These are phyloP conservation scores for Antrodiella citrinella DNA, from an alignment of 768 basidiomycete genomes.

Conservation along the genomic window DNA sequence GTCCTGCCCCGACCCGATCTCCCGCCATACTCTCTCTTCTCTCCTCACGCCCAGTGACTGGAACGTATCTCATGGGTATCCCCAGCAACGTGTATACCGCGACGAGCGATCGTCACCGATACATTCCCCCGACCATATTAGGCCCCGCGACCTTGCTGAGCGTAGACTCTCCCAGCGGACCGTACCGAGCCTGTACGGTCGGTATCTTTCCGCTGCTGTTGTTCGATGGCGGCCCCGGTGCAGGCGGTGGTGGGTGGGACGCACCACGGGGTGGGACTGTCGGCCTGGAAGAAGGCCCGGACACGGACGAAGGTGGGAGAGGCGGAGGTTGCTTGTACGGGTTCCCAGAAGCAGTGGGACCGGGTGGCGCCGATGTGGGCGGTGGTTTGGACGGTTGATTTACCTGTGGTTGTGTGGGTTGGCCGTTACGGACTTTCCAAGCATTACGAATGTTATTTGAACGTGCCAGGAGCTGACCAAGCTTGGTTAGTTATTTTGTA, in stretches of 20 bases:
- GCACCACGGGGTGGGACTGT: conserved; percentile 18
- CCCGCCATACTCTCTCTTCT: too few relatives aligned
- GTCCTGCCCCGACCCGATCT: too few relatives aligned
- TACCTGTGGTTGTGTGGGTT: conserved; percentile 21
- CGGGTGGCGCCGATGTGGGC: background rate
- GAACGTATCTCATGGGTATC: too few relatives aligned
- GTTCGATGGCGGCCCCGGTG: conserved; percentile 13
- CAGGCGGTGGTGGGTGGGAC: conserved; percentile 6
- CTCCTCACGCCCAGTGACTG: too few relatives aligned
- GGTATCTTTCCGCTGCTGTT: conserved; percentile 16
- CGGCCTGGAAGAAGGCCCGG: conserved; percentile 15
- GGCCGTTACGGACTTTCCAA: conserved; percentile 60
- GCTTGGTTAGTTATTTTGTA: conserved; percentile 2
- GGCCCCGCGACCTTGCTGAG: conserved; percentile 78
- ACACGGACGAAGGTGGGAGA: background rate
- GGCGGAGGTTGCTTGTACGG: background rate
- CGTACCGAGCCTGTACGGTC: conserved; percentile 44
- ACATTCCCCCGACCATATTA: conserved; percentile 50
- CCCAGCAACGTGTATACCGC: too few relatives aligned
- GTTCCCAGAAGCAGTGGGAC: conserved; percentile 3
- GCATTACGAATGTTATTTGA: conserved; percentile 56
- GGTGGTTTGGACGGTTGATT: conserved; percentile 6
- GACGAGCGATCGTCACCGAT: conserved; percentile 48
- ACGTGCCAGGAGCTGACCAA: conserved; percentile 54
- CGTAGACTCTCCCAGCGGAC: conserved; percentile 51